Conservation (phyloP, 805 yeast genomes). For the Zygosaccharomyces bisporus region DNA sequence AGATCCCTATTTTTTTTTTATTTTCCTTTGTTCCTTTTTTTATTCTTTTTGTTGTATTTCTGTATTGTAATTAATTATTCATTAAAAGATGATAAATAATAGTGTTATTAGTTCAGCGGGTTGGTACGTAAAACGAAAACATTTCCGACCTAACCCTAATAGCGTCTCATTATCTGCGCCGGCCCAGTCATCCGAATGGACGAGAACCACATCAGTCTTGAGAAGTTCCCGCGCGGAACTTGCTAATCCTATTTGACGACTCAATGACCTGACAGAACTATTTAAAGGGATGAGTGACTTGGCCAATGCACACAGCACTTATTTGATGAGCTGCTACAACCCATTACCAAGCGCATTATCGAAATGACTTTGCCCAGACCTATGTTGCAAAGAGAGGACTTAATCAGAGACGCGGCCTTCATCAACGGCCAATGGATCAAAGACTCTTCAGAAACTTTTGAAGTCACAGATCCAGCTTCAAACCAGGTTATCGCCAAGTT, state of each 20-base stretch:
- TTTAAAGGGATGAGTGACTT: not conserved
- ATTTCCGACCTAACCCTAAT: too few species aligned
- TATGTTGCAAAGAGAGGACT: constrained; percentile 43
- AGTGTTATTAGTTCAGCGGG: too few species aligned
- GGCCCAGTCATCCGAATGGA: not conserved
- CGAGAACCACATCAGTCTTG: not conserved
- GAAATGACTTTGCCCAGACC: constrained; percentile 22
- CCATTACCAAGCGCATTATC: not conserved
- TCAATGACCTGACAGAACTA: not conserved
- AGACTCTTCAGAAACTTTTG: constrained; percentile 46
- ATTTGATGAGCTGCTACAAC: not conserved
- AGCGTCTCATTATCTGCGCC: too few species aligned
- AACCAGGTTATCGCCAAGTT: constrained; percentile 54
- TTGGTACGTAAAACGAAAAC: too few species aligned
- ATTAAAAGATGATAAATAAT: too few species aligned
- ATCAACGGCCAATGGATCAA: constrained; percentile 74
- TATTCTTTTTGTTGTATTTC: too few species aligned
- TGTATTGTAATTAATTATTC: too few species aligned
- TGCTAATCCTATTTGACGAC: not conserved
- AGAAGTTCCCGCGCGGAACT: constrained; percentile 8
- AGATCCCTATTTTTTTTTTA: too few species aligned
- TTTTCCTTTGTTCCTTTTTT: too few species aligned
- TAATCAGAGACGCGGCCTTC: constrained; percentile 56
- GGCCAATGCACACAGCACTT: not conserved
- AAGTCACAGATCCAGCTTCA: constrained; percentile 74